phyloP scores from a whole-genome alignment of 257 asterid genomes.

The Nicotiana knightiana region DNA sequence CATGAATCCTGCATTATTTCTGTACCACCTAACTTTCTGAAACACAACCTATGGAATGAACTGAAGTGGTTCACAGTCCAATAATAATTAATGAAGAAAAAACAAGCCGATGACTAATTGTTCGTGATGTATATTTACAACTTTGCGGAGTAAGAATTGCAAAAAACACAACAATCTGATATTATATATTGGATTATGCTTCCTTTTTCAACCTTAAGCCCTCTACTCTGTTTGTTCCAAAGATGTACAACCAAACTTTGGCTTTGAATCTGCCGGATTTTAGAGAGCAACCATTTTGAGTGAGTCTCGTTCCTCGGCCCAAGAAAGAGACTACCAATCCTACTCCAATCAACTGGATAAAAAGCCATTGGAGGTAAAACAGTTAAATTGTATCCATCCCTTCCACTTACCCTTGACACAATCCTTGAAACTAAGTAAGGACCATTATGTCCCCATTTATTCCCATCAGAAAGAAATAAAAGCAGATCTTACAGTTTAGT shows the following conservation, averaged over 20 bases:
- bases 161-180: constrained; percentile 35
- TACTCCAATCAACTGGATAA: too few species aligned
- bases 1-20: background rate
- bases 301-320: too few species aligned
- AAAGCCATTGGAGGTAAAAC: too few species aligned
- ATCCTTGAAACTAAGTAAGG: constrained; percentile 53
- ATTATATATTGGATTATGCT: constrained; percentile 58
- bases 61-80: constrained; percentile 23
- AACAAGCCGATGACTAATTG: background rate
- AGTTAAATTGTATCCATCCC: too few species aligned
- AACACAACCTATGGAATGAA: constrained; percentile 13
- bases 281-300: too few species aligned
- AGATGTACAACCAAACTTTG: too few species aligned
- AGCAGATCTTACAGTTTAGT: too few species aligned
- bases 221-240: constrained; percentile 68
- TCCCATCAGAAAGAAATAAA: constrained; percentile 52
- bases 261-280: too few species aligned
- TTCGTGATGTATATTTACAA: background rate
- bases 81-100: background rate
- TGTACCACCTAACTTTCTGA: constrained; percentile 11
- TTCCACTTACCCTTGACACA: too few species aligned
- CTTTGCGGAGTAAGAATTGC: constrained; percentile 25
- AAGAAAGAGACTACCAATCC: too few species aligned
- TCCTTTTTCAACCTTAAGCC: constrained; percentile 47
- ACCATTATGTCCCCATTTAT: constrained; percentile 97